Base-by-base conservation (phyloP, 164 flowering plant species). In the Macadamia integrifolia region DNA sequence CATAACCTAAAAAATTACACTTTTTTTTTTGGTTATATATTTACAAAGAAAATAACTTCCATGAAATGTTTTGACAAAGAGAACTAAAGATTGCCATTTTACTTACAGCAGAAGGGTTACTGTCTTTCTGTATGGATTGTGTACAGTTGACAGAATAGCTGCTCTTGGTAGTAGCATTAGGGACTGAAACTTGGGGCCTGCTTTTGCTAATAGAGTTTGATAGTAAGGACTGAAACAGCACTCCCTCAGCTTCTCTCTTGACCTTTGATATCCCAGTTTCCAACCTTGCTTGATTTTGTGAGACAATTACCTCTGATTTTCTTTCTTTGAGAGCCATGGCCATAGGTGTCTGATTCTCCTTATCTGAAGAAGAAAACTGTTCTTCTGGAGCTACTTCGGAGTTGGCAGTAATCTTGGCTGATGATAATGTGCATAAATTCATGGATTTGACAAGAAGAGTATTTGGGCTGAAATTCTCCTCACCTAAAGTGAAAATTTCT, bases 141-240 rank as follows among this genome's bases (percentile, higher is more conserved):
- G 67, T n/a, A 69, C 62, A 71, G 30, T 62, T 65, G 66, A 75
- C 64, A 66, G 85, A 78, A 64, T 58, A 70, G 65, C 76, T 69
- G 72, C 74, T 77, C 74, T 71, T 71, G 13, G 70, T 53, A 60
- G 80, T 58, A 64, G 62, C 58, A 59, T 64, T 66, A 61, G 58
- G 60, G 46, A 65, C 71, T n/a, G 79, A 68, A 68, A 63, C 63
- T 58, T 76, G 77, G 48, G 82, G 63, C 66, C 64, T 73, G 75
- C 66, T 74, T 58, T 71, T 81, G 68, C 75, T 62, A 15, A 46
- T 44, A 15, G 87, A 74, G 62, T 78, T 72, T 29, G 35, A 58
- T 35, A 69, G 68, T 60, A 90, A 74, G 69, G 92, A 69, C 67
- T 86, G 87, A 72, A 91, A 94, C 48, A 95, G 96, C 30, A 79